Evolutionary conservation across 2,329 filamentous ascomycete species (phyloP).

Genomic region (Hypocrella siamensis): DNA sequence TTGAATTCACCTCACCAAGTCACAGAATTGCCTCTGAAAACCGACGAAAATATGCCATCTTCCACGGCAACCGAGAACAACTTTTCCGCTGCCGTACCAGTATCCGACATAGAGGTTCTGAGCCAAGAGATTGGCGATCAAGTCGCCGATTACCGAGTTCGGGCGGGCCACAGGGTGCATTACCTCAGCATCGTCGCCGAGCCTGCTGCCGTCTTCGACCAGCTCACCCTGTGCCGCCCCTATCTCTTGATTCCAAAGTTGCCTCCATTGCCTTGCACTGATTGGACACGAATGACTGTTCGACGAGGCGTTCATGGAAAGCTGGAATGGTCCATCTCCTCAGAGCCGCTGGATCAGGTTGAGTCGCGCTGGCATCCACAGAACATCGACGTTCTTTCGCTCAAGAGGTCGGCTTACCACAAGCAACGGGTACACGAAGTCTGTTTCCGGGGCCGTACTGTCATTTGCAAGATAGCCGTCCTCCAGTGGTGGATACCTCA

Average conservation of each 20-base stretch:
- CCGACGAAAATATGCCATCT: too few relatives aligned
- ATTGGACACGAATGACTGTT: neutral
- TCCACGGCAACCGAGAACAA: too few relatives aligned
- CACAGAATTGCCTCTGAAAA: too few relatives aligned
- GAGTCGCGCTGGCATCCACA: slow-evolving; percentile 3
- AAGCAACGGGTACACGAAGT: neutral
- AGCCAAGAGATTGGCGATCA: slow-evolving; percentile 1
- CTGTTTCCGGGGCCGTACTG: neutral
- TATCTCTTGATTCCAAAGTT: neutral
- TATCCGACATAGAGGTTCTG: neutral
- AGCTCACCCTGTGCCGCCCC: neutral
- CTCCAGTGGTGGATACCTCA: neutral
- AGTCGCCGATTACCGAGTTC: neutral
- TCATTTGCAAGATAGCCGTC: neutral
- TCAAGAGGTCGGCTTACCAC: neutral
- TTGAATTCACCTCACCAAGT: too few relatives aligned
- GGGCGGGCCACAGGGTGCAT: neutral
- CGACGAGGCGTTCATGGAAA: neutral
- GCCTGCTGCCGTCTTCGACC: neutral
- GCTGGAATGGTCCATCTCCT: slow-evolving; percentile 1
- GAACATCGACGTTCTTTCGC: slow-evolving; percentile 3
- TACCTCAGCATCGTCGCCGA: neutral
- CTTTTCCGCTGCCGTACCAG: too few relatives aligned
- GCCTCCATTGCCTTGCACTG: neutral
- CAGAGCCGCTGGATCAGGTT: neutral